phyloP scores from a whole-genome alignment of 139 green algal species.

The Eudorina sp. region DNA sequence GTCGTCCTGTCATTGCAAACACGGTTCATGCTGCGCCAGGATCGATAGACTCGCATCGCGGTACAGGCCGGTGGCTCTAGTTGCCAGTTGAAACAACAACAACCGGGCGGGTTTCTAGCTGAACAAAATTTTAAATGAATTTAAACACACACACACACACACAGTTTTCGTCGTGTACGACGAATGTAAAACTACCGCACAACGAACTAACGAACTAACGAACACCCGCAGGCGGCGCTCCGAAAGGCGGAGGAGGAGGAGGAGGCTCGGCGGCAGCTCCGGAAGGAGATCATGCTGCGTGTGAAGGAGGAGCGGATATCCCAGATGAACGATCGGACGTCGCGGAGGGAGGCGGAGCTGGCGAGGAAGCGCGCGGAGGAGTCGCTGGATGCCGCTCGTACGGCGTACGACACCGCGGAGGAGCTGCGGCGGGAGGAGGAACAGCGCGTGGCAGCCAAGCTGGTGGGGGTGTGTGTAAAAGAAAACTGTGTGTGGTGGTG shows the following conservation, averaged over 20 bases:
- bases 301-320: conserved; percentile 44
- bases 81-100: too few relatives aligned
- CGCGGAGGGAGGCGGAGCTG: conserved; percentile 30
- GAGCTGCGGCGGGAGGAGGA: conserved; percentile 60
- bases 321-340: conserved; percentile 11
- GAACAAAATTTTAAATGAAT: neutral
- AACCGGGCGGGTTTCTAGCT: too few relatives aligned
- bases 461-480: too few relatives aligned
- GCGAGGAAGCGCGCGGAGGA: conserved; percentile 42
- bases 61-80: too few relatives aligned
- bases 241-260: conserved; percentile 36
- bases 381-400: conserved; percentile 40
- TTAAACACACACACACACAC: neutral
- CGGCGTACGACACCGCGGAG: conserved; percentile 55
- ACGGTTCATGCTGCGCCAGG: too few relatives aligned
- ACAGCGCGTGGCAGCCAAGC: conserved; percentile 6
- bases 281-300: conserved; percentile 49
- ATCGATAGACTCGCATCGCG: too few relatives aligned
- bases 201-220: too few relatives aligned
- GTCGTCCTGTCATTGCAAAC: too few relatives aligned
- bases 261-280: conserved; percentile 34
- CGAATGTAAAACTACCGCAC: too few relatives aligned
- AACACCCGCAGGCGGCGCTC: conserved; percentile 20
- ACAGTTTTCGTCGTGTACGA: too few relatives aligned
- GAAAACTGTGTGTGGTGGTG: too few relatives aligned